Conservation (phyloP, 2,329 filamentous ascomycete genomes). For the Phyllosticta citriasiana region DNA sequence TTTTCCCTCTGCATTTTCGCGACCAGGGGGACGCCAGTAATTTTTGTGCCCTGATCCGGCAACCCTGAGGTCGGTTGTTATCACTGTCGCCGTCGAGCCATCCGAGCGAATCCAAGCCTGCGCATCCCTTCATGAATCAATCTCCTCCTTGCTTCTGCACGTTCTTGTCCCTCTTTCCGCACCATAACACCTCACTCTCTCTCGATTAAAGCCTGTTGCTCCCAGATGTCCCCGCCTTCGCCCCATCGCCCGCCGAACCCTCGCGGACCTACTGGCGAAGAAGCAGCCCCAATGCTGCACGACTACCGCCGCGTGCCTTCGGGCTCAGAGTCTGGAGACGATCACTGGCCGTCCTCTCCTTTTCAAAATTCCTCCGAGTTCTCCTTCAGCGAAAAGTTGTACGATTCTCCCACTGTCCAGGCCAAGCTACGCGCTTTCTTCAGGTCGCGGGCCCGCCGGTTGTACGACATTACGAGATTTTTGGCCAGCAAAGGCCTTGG, state of each 20-base stretch:
- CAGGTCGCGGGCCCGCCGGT: constrained; percentile 1
- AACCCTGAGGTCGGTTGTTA: not conserved
- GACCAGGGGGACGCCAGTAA: not conserved
- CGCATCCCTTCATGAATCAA: not conserved
- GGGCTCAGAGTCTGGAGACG: not conserved
- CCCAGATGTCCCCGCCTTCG: not conserved
- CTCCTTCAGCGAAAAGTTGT: constrained; percentile 1
- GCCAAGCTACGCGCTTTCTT: not conserved
- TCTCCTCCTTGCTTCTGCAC: constrained; percentile 5
- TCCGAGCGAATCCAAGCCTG: not conserved
- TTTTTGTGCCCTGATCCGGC: not conserved
- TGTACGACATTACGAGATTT: constrained; percentile 2
- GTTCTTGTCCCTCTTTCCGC: not conserved
- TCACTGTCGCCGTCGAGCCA: not conserved
- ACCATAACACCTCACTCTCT: not conserved
- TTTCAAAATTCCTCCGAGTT: not conserved
- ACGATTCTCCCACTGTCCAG: not conserved
- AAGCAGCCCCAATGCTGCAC: not conserved
- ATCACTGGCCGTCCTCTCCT: constrained; percentile 1
- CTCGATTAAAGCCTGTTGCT: not conserved
- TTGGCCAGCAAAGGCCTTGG: not conserved
- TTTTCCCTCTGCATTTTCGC: not conserved
- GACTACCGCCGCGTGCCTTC: constrained; percentile 4
- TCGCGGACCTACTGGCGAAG: not conserved
- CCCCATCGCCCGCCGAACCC: not conserved